Base-by-base conservation (phyloP, 2,329 filamentous ascomycete species). In the Trichoderma harzianum region DNA sequence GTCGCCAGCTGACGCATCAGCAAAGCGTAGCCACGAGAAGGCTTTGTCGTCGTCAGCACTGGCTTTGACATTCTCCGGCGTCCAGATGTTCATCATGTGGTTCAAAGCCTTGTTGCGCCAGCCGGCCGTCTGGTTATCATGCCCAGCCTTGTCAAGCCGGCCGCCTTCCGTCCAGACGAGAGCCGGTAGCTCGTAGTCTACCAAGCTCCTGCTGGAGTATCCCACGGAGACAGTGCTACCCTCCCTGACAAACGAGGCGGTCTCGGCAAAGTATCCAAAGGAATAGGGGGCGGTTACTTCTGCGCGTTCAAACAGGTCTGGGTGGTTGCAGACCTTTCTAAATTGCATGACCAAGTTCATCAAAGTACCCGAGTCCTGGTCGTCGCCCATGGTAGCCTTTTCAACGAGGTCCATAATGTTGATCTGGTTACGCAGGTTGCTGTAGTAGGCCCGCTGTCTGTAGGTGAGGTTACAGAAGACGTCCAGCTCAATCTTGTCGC, bases 281-380 rank as follows among this genome's bases (percentile, higher is more conserved):
- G 93, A 92, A 77, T 95, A 91, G 0, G 96, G 94, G 10, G 95
- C 97, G 28, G 89, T 91, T 10, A 94, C 97, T 73, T 98, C 95
- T 11, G 95, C 95, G 60, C 96, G 92, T 82, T 99, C 95, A 76
- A 99, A 99, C 39, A 99, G 83, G 82, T 99, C 96, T 0, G 96
- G 96, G 80, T 99, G 96, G 79, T 99, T 99, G 85, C 96, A 99
- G 71, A 99, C 96, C 84, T 99, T 99, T 77, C 96, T 90, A 88
- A 99, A 99, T 83, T 99, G 96, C 96, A 99, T 99, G 74, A 99
- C 96, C 75, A 99, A 86, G 82, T 99, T 99, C 96, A 99, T 98
- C 78, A 99, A 84, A 1, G 95, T 98, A 53, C 95, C 95, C 43
- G 93, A 97, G 79, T 98, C 96, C 77, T 95, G 91, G 64, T 98